phyloP scores from a whole-genome alignment of 345 rosid genomes.

The Gossypium anomalum region DNA sequence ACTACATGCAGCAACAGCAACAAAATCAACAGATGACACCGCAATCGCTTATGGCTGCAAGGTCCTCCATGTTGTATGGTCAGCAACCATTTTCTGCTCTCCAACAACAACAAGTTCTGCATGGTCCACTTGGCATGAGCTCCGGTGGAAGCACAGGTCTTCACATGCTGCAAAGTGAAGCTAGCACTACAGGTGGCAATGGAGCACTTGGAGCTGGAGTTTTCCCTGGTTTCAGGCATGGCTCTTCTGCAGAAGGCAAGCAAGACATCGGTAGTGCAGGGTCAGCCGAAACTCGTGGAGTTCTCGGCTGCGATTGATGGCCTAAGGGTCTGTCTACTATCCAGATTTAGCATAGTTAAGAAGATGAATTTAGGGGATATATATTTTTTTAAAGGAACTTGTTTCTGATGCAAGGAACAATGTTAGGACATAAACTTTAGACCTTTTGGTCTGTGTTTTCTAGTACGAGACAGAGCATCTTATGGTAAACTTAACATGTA shows the following conservation, averaged over 20 bases:
- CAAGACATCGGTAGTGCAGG: constrained; percentile 70
- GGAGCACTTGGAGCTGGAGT: constrained; percentile 45
- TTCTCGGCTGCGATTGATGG: constrained; percentile 37
- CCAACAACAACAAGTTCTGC: constrained; percentile 86
- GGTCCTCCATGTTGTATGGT: constrained; percentile 81
- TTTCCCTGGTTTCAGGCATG: constrained; percentile 66
- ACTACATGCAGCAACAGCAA: constrained; percentile 74
- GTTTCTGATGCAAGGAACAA: constrained; percentile 13
- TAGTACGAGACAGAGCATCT: constrained; percentile 22
- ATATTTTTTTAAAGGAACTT: background rate
- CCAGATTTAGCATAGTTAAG: constrained; percentile 16
- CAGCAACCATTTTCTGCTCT: constrained; percentile 74
- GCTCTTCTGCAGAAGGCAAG: constrained; percentile 47
- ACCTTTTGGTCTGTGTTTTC: constrained; percentile 23
- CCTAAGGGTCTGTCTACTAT: background rate
- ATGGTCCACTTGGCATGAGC: constrained; percentile 87
- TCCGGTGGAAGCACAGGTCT: constrained; percentile 64
- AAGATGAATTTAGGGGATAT: background rate
- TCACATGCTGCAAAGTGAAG: constrained; percentile 58
- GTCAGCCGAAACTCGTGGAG: constrained; percentile 69
- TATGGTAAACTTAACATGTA: constrained; percentile 34
- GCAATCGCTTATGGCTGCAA: constrained; percentile 83
- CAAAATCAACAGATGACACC: constrained; percentile 88
- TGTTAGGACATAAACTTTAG: constrained; percentile 12
- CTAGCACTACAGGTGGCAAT: constrained; percentile 56